Evolutionary conservation across 2,329 filamentous ascomycete genomes (phyloP).

Genomic region (Arthrobotrys iridis): DNA sequence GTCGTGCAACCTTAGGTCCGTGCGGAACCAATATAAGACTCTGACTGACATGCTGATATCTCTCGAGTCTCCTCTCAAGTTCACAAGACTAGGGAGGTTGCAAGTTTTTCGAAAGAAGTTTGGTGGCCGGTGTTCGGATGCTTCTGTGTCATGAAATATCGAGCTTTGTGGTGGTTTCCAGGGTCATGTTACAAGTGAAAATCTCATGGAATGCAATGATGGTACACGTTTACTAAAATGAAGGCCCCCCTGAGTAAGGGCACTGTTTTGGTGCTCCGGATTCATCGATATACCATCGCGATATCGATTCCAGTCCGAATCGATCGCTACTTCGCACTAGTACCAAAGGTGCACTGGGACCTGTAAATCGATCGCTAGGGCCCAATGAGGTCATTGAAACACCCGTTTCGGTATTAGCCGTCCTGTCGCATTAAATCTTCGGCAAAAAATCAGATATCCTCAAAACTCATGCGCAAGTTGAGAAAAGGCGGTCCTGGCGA

Average conservation of each 20-base stretch:
- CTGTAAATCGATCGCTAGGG: conserved; percentile 6
- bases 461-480: conserved; percentile 6
- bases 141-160: background rate
- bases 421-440: conserved; percentile 9
- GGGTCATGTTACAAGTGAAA: too few relatives aligned
- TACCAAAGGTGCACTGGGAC: background rate
- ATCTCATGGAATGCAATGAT: background rate
- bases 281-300: background rate
- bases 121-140: background rate
- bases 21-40: conserved; percentile 82
- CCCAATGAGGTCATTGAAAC: conserved; percentile 40
- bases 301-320: conserved; percentile 11
- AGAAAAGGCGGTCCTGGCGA: conserved; percentile 5
- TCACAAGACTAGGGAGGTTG: background rate
- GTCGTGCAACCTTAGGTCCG: conserved; percentile 80
- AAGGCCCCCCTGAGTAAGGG: background rate
- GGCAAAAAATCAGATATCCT: background rate
- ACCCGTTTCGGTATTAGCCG: conserved; percentile 29
- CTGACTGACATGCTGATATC: conserved; percentile 61
- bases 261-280: too few relatives aligned
- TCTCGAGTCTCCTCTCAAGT: conserved; percentile 7
- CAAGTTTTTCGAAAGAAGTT: background rate
- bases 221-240: too few relatives aligned
- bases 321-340: background rate
- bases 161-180: background rate